These are phyloP conservation scores for Trichophyton verrucosum DNA, from an alignment of 2,329 filamentous ascomycete species.

Conservation along the genomic window DNA sequence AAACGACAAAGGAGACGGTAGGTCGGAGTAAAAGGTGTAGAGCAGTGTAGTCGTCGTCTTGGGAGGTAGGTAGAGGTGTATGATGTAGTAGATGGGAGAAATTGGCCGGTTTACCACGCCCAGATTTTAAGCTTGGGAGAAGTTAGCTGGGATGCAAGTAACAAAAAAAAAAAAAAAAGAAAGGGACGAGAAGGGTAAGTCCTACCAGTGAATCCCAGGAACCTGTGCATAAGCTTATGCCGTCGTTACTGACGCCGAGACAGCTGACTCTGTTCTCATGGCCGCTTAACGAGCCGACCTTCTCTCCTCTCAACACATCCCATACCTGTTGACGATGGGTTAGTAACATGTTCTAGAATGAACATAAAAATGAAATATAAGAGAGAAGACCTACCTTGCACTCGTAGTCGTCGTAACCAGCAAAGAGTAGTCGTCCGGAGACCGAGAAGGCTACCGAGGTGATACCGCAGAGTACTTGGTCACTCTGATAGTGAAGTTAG, in stretches of 20 bases:
- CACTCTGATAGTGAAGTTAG: constrained; percentile 50
- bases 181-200: constrained; percentile 17
- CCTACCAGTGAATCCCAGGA: constrained; percentile 98
- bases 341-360: too few species aligned
- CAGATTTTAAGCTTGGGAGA: constrained; percentile 64
- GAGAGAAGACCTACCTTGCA: constrained; percentile 66
- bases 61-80: too few species aligned
- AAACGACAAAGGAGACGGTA: neutral
- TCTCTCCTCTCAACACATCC: constrained; percentile 93
- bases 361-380: too few species aligned
- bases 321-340: constrained; percentile 58
- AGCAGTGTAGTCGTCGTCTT: too few species aligned
- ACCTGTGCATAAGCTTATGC: constrained; percentile 96
- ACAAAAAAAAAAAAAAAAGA: neutral
- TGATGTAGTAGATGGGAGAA: neutral
- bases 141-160: neutral
- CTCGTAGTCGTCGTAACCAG: constrained; percentile 97
- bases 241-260: constrained; percentile 95
- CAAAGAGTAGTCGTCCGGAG: constrained; percentile 86
- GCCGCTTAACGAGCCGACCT: constrained; percentile 89
- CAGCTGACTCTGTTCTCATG: constrained; percentile 99
- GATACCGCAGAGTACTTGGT: constrained; percentile 93
- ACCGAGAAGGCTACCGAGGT: constrained; percentile 97
- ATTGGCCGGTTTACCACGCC: constrained; percentile 51
- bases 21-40: too few species aligned